Evolutionary conservation across 176 grass and related monocot genomes (phyloP), one percentile per base, ranked within the genome.

Genomic region (Echinochloa phyllopogon): DNA sequence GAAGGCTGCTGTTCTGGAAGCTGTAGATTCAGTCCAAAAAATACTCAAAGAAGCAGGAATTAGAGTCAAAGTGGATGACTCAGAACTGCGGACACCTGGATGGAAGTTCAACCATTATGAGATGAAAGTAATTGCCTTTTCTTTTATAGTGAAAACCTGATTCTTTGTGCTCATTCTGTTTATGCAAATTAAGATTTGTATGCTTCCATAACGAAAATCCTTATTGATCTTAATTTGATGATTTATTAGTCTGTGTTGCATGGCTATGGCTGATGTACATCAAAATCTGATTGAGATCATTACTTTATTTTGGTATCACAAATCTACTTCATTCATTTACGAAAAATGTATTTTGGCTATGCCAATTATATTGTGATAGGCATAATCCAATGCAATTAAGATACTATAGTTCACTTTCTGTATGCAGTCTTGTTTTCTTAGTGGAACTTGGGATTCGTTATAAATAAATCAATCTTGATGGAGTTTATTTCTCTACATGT

Each of bases 91-190:
- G 24, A 92, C 91, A 58, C 96, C 96, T 7, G 93, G 96, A 68
- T 98, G 93, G 89, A 96, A 98, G 75, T 98, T 95, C 62, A 98
- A 98, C 81, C 94, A 94, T 78, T 98, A 94, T 87, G 96, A 98
- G 86, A 98, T 96, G 96, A 98, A 98, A 88, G 96, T 95, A 95
- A 83, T 55, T 33, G 40, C 44, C 86, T 77, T 44, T 77, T n/a
- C 76, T 42, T 12, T 72, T 82, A 18, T 43, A 59, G 33, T 69
- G 50, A 33, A 43, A 48, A 43, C 57, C 60, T 25, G 42, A 6
- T 74, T 59, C 20, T n/a, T 51, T 84, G 12, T 39, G 23, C 2
- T 57, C 53, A 47, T 42, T 68, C 21, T 81, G 15, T 60, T 76
- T 68, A 76, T 69, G 13, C 51, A 56, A 55, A 64, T 75, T 87